Evolutionary conservation across 1,284 basidiomycete genomes (phyloP).

Genomic region (Trichosporon faecale): DNA sequence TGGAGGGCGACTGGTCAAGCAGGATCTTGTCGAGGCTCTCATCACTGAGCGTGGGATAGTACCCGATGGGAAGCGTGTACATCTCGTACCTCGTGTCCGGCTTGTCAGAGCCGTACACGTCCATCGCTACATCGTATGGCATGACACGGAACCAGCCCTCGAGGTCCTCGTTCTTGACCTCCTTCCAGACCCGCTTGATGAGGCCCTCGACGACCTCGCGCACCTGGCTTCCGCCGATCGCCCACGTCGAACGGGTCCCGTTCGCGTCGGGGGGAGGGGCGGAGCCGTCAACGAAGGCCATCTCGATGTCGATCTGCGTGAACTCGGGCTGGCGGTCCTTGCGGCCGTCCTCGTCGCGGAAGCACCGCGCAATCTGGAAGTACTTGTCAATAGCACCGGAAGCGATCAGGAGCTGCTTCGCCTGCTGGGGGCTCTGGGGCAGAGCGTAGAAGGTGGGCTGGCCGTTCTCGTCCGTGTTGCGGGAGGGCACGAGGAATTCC

Average conservation of each 20-base stretch:
- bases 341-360: slow-evolving; percentile 90
- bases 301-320: slow-evolving; percentile 93
- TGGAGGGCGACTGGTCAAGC: slow-evolving; percentile 45
- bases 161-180: slow-evolving; percentile 57
- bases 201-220: slow-evolving; percentile 70
- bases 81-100: slow-evolving; percentile 84
- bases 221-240: slow-evolving; percentile 77
- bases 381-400: slow-evolving; percentile 87
- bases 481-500: slow-evolving; percentile 90
- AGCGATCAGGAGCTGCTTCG: slow-evolving; percentile 87
- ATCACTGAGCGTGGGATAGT: slow-evolving; percentile 50
- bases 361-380: slow-evolving; percentile 89
- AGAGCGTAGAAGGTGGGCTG: slow-evolving; percentile 77
- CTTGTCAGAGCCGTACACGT: slow-evolving; percentile 90
- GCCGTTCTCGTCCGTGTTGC: slow-evolving; percentile 44
- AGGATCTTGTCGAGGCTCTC: slow-evolving; percentile 47
- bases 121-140: slow-evolving; percentile 82
- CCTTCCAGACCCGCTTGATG: slow-evolving; percentile 70
- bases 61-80: slow-evolving; percentile 56
- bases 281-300: slow-evolving; percentile 83
- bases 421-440: slow-evolving; percentile 92
- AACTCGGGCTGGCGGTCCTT: slow-evolving; percentile 96
- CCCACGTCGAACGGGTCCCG: slow-evolving; percentile 59
- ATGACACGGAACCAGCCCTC: slow-evolving; percentile 71
- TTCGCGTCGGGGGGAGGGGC: slow-evolving; percentile 57